Base-by-base conservation (phyloP, 208 protist species). In the Trypanosoma cruzi region DNA sequence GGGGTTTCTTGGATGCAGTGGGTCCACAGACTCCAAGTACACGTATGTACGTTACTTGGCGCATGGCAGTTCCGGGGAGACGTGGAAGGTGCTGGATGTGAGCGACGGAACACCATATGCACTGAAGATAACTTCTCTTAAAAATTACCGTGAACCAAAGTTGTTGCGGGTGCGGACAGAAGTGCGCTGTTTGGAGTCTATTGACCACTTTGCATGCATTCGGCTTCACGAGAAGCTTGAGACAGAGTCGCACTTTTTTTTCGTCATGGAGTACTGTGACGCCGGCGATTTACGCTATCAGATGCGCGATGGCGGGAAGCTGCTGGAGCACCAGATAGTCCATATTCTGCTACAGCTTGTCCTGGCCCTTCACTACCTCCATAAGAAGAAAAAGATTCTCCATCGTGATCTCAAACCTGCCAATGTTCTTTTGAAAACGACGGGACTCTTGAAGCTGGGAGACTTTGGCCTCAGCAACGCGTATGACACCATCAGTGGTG, bases 401-500 rank as follows among this genome's bases (percentile, higher is more conserved):
- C 85, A 91, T 62, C 75, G 88, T n/a, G 85, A 91, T 58, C 37
- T 91, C 34, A 93, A 93, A 67, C 73, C 82, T 3, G 81, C 57
- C 4, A 93, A 93, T 69, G 77, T 91, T 24, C 64, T 91, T 0
- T 50, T 89, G n/a, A 78, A 46, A 40, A 81, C 73, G 31, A 75
- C 67, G 20, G 85, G 88, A 5, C 59, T 86, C 20, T 46, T 88
- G 6, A 93, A 91, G 60, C 79, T 93, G 24, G 88, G 76, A 22
- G 85, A 91, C 66, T 93, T 91, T 73, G 85, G 87, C 18, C 69
- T 82, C 18, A 77, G 75, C 48, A 78, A 82, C 34, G 49, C 40
- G 59, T 84, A 84, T 58, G 75, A 80, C 58, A 84, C 72, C 18
- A 80, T 79, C 14, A 69, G 44, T 22, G 84, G 83, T 42, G 75